Evolutionary conservation across 129 eudicot genomes (phyloP), one percentile per base, ranked within the genome.

Genomic region (Scalesia atractyloides): DNA sequence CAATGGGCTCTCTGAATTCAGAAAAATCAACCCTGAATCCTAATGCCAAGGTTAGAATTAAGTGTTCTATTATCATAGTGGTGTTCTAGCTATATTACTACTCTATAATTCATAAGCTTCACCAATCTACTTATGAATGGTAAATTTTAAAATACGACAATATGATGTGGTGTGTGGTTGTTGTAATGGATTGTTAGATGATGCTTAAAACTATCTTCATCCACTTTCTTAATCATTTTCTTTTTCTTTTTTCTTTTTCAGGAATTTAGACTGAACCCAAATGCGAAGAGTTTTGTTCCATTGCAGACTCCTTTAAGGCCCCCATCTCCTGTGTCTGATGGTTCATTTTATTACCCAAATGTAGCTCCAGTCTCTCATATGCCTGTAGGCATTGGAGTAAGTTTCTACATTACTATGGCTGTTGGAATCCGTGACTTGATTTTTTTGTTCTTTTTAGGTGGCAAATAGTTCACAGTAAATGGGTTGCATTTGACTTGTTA

Each of bases 11-110:
- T 24, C 70, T 90, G 69, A 43, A 93, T 30, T 88, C 99, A 12
- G 99, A 94, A 70, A 94, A 88, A 75, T 90, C 96, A 18, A 86
- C 91, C 1, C 80, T 94, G 73, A 94, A 90, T 75, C 99, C 99
- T 73, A 78, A 88, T 83, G 99, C 99, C 20, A 95, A 95, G 97
- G 99, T 88, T 53, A 50, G 68, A 22, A 26, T 18, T 0, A 49
- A 52, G 19, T 69, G 22, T 48, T 14, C 33, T 44, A 7, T 33
- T 24, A 26, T 59, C 30, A 51, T 18, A 33, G 19, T 16, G 15
- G 26, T 16, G 9, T 51, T 46, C 49, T 15, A 18, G 64, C 24
- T 26, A 59, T 37, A 7, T 4, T 57, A 5, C 53, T 52, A 17
- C 50, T 4, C 5, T 30, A 30, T 30, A 30, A 30, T 2, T 30